phyloP scores from a whole-genome alignment of 257 asterid species.

The Solanum piurae region DNA sequence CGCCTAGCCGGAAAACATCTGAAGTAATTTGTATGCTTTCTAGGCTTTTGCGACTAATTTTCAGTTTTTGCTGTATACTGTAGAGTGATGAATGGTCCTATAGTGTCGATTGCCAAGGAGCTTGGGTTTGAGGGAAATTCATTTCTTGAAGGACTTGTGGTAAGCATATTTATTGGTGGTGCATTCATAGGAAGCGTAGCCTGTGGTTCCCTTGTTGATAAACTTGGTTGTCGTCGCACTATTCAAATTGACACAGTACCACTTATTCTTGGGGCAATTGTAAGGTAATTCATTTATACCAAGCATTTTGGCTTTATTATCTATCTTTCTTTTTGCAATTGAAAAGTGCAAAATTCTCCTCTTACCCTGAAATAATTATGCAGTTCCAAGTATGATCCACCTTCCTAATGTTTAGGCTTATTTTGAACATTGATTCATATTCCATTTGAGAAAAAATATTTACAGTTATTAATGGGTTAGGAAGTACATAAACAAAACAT shows the following conservation, averaged over 20 bases:
- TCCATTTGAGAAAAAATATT: neutral
- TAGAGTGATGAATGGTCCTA: slow-evolving; percentile 93
- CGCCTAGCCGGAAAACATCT: neutral
- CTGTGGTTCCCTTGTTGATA: slow-evolving; percentile 64
- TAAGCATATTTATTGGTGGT: slow-evolving; percentile 81
- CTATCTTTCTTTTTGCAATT: neutral
- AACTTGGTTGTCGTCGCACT: slow-evolving; percentile 71
- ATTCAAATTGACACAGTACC: slow-evolving; percentile 72
- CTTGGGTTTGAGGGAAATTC: slow-evolving; percentile 78
- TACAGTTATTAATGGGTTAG: neutral
- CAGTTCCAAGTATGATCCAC: neutral
- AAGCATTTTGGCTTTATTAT: neutral
- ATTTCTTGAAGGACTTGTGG: slow-evolving; percentile 80
- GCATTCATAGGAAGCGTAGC: slow-evolving; percentile 75
- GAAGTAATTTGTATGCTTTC: neutral
- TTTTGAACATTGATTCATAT: neutral
- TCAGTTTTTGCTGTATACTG: slow-evolving; percentile 1
- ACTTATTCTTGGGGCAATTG: slow-evolving; percentile 64
- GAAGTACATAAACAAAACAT: neutral
- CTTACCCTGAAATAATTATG: neutral
- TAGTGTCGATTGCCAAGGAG: slow-evolving; percentile 67
- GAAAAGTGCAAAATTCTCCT: neutral
- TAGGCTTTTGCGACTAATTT: neutral
- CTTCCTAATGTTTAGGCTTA: neutral
- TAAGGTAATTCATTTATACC: slow-evolving; percentile 34